Percentiles rank a stretch among this genome's conserved stretches.
Evolutionary conservation across 2,329 filamentous ascomycete genomes (phyloP).

Genomic region (Biscogniauxia marginata): DNA sequence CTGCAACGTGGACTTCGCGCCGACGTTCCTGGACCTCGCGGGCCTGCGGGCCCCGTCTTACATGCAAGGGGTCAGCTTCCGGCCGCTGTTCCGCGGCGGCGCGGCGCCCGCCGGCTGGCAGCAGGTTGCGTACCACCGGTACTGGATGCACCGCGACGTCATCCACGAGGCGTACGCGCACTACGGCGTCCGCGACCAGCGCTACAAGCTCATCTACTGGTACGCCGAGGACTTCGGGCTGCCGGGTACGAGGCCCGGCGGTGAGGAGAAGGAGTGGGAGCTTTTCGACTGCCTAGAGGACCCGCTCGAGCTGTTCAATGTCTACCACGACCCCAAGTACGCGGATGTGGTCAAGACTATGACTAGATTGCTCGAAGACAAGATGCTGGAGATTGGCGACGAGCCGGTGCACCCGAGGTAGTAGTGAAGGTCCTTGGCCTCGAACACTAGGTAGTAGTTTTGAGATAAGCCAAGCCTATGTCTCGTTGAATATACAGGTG

Average conservation of each 20-base stretch:
- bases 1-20: slow-evolving; percentile 54
- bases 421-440: background rate
- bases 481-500: no score
- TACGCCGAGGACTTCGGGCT: slow-evolving; percentile 50
- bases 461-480: no score
- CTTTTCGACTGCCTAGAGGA: background rate
- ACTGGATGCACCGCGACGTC: slow-evolving; percentile 55
- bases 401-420: background rate
- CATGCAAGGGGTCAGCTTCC: slow-evolving; percentile 52
- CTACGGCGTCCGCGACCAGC: slow-evolving; percentile 50
- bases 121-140: slow-evolving; percentile 53
- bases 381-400: slow-evolving; percentile 1
- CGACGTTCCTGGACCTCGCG: slow-evolving; percentile 49
- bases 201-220: slow-evolving; percentile 58
- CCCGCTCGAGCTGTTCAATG: slow-evolving; percentile 3
- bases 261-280: slow-evolving; percentile 6
- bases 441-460: no score
- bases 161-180: slow-evolving; percentile 51
- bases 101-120: slow-evolving; percentile 44
- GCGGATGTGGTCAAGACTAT: slow-evolving; percentile 1
- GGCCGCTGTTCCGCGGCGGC: slow-evolving; percentile 33
- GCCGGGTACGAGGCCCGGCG: slow-evolving; percentile 41
- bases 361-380: slow-evolving; percentile 1
- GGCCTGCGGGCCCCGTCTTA: slow-evolving; percentile 41
- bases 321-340: background rate